Evolutionary conservation across 305 asterid genomes (phyloP).

Genomic region (Fraxinus velutina): DNA sequence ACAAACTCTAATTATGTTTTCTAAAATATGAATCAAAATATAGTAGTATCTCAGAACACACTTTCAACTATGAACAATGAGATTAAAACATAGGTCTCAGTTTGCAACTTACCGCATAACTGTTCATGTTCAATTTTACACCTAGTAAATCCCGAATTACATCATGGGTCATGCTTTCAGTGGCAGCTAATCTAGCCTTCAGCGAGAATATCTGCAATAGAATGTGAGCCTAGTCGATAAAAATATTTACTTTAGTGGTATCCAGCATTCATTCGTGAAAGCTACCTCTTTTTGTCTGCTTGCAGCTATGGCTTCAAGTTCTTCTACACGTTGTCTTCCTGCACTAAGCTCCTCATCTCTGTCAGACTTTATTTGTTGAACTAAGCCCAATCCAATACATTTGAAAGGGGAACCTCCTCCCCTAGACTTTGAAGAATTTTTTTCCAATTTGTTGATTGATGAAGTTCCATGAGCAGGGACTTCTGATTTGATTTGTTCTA

Average conservation of each 20-base stretch:
- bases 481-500: constrained; percentile 76
- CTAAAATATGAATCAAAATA: background rate
- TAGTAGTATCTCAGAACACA: background rate
- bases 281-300: constrained; percentile 92
- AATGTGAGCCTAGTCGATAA: constrained; percentile 14
- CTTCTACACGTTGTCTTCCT: constrained; percentile 74
- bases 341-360: constrained; percentile 87
- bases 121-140: constrained; percentile 83
- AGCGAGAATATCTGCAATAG: constrained; percentile 76
- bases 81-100: background rate
- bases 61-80: background rate
- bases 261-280: constrained; percentile 14
- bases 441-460: constrained; percentile 73
- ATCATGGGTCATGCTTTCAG: constrained; percentile 99
- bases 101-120: constrained; percentile 62
- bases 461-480: constrained; percentile 52
- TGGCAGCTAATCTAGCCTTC: constrained; percentile 81
- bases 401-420: constrained; percentile 99
- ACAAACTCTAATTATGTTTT: background rate
- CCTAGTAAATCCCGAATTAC: constrained; percentile 92
- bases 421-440: constrained; percentile 68
- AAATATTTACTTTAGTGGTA: constrained; percentile 3
- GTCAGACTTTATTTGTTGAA: constrained; percentile 89
- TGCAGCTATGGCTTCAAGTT: constrained; percentile 84
- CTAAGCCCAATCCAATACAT: constrained; percentile 92